A percentile compares a stretch with the other conserved stretches of the same genome.
phyloP scores from a whole-genome alignment of 345 rosid genomes.

The Heritiera fomes region DNA sequence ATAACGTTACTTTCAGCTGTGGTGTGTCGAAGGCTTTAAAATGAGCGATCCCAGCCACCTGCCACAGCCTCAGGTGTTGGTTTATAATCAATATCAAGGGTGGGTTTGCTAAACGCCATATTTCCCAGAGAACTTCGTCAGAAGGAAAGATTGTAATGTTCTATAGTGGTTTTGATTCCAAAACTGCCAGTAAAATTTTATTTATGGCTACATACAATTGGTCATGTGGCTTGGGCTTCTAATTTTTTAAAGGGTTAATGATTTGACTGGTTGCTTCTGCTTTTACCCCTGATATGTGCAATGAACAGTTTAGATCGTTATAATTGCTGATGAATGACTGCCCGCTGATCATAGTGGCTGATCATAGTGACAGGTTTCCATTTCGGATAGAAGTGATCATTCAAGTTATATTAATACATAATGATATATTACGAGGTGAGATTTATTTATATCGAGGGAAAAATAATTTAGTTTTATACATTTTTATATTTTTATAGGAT shows the following conservation, averaged over 20 bases:
- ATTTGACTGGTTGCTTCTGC: neutral
- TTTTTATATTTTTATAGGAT: no score
- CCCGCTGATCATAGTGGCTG: no score
- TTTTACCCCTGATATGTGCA: neutral
- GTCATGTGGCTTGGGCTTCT: neutral
- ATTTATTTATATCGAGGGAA: no score
- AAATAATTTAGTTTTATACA: no score
- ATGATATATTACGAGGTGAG: no score
- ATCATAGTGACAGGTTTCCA: no score
- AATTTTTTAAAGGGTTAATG: neutral
- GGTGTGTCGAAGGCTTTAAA: neutral
- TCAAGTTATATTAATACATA: no score
- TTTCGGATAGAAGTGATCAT: no score
- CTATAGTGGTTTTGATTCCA: neutral
- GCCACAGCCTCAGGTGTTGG: neutral
- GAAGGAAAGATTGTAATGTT: neutral
- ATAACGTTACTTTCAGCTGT: constrained; percentile 9
- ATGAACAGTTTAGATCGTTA: neutral
- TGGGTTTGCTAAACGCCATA: neutral
- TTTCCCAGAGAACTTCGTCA: neutral
- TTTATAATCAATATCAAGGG: neutral
- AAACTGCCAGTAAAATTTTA: neutral
- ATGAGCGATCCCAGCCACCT: neutral
- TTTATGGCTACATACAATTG: neutral
- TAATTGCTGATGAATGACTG: no score